Evolutionary conservation across 768 basidiomycete species (phyloP).

Genomic region (Pleurotus platypus): DNA sequence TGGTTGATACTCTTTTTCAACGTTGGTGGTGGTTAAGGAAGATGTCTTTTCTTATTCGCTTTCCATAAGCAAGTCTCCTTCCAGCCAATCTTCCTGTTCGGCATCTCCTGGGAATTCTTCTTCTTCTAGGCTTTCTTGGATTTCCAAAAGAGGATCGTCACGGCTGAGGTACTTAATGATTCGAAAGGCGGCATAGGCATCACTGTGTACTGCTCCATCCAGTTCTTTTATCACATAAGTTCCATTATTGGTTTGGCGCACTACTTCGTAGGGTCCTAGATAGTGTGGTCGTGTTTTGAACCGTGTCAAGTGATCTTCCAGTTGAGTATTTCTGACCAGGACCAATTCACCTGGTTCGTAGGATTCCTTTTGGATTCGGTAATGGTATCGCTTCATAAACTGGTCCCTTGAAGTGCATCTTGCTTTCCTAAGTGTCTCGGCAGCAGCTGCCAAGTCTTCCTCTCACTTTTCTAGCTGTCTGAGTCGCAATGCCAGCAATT

Average conservation of each 20-base stretch:
- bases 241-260: constrained; percentile 20
- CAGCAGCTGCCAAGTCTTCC: neutral
- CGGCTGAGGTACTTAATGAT: neutral
- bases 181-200: neutral
- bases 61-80: no score
- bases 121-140: no score
- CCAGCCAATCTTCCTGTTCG: no score
- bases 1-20: no score
- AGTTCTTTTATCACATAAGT: constrained; percentile 23
- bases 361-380: constrained; percentile 18
- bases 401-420: neutral
- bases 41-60: no score
- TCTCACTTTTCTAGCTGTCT: neutral
- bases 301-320: constrained; percentile 23
- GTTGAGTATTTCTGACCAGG: constrained; percentile 26
- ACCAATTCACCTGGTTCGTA: constrained; percentile 30
- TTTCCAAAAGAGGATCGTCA: no score
- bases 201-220: constrained; percentile 4
- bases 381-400: neutral
- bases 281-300: constrained; percentile 26
- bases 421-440: neutral
- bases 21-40: no score
- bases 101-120: no score
- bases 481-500: no score
- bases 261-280: constrained; percentile 29